Evolutionary conservation across 345 rosid genomes (phyloP), one percentile per base, ranked within the genome.

Genomic region (Excoecaria cochinchinensis): DNA sequence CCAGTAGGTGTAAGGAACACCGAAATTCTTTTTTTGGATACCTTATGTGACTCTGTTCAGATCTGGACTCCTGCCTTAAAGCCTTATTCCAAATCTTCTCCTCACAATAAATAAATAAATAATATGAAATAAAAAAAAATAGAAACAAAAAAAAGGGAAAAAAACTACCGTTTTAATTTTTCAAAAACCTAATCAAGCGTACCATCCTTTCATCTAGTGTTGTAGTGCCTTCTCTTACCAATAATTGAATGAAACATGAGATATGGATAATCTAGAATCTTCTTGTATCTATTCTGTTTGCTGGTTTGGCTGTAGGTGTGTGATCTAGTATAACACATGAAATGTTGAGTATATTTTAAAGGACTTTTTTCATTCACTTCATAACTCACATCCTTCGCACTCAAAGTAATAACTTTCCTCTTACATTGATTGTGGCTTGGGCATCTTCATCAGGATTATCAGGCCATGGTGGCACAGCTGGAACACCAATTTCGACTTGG

Each of bases 401-500:
- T 6, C 17, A 47, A 40, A 55, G 42, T 52, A 9, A 39, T 21
- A 6, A 21, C 6, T 24, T 24, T 19, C 56, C 46, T 44, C 47
- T n/a, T 70, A 50, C 53, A 21, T 31, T 71, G 44, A 61, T 51
- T 70, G 53, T 22, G 14, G 15, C 8, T 25, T 42, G 2, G 39
- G 38, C 39, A 25, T 78, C 75, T 73, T 82, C 53, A 25, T 78
- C 85, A 95, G 99, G 98, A 93, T 80, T 93, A 86, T 70, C 90
- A 87, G 86, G 96, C 96, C 74, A 90, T 91, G 99, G 95, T 91
- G 71, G 96, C 99, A 12, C 98, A 95, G 74, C 90, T 95, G 70
- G 99, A 95, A 80, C 99, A 95, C 79, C 99, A 93, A 77, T 95
- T 95, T 83, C 91, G 97, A 80, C 93, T 93, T 66, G 96, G 95